Evolutionary conservation across 2,329 filamentous ascomycete genomes (phyloP).

Genomic region (Fusarium fujikuroi): DNA sequence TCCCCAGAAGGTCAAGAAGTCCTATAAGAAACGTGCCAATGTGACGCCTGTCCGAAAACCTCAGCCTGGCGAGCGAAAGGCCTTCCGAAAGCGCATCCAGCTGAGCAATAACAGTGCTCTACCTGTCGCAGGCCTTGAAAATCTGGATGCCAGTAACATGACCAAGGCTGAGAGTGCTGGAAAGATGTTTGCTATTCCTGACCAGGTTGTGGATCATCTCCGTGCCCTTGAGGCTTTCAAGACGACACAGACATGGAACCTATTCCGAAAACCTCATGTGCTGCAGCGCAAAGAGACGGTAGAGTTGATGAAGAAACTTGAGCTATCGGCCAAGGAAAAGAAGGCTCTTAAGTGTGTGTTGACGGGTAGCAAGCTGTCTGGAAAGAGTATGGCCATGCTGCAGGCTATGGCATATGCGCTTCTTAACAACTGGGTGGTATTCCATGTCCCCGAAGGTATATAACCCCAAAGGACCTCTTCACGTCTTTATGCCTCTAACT

Average conservation of each 20-base stretch:
- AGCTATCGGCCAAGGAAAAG: constrained; percentile 62
- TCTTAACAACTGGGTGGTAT: constrained; percentile 86
- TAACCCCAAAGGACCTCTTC: background rate
- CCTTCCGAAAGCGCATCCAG: constrained; percentile 86
- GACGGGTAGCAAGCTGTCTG: constrained; percentile 77
- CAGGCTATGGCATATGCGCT: constrained; percentile 87
- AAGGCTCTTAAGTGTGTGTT: constrained; percentile 73
- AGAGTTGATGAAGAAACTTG: constrained; percentile 73
- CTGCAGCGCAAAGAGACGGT: constrained; percentile 83
- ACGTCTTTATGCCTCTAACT: background rate
- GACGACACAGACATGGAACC: constrained; percentile 84
- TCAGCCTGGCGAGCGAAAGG: constrained; percentile 83
- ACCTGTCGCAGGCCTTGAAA: constrained; percentile 74
- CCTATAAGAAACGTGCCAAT: constrained; percentile 64
- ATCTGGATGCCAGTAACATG: constrained; percentile 67
- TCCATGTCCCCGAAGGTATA: constrained; percentile 88
- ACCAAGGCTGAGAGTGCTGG: constrained; percentile 67
- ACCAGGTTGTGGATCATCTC: constrained; percentile 79
- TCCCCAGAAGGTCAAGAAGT: constrained; percentile 55
- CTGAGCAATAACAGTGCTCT: constrained; percentile 95
- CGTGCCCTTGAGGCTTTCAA: constrained; percentile 91
- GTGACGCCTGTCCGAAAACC: constrained; percentile 65
- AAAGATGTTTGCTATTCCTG: constrained; percentile 75
- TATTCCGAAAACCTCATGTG: constrained; percentile 85
- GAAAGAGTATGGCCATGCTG: constrained; percentile 87